Evolutionary conservation across 345 rosid species (phyloP).

Genomic region (Eucalyptus pauciflora): DNA sequence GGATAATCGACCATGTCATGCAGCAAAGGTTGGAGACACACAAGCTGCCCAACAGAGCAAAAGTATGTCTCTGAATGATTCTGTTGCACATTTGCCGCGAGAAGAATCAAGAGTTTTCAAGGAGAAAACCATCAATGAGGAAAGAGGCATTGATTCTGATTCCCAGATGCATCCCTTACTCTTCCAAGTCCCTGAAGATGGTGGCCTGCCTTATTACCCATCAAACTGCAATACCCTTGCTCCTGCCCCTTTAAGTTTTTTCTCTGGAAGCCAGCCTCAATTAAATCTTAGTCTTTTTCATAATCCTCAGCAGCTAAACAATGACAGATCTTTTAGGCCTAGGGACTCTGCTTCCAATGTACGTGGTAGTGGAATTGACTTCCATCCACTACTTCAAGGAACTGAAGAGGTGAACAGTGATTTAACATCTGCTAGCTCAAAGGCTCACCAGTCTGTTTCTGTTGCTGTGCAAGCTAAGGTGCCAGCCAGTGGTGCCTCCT

Average conservation of each 20-base stretch:
- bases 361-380: conserved; percentile 40
- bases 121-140: conserved; percentile 31
- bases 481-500: conserved; percentile 13
- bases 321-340: conserved; percentile 18
- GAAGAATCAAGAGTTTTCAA: conserved; percentile 28
- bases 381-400: conserved; percentile 88
- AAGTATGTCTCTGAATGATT: conserved; percentile 13
- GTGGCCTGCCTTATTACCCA: conserved; percentile 40
- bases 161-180: conserved; percentile 90
- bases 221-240: conserved; percentile 16
- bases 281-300: conserved; percentile 67
- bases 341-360: conserved; percentile 17
- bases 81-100: conserved; percentile 7
- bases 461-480: conserved; percentile 17
- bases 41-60: conserved; percentile 6
- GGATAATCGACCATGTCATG: neutral
- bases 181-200: conserved; percentile 61
- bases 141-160: conserved; percentile 31
- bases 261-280: conserved; percentile 70
- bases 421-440: conserved; percentile 7
- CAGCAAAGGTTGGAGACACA: conserved; percentile 1
- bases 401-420: conserved; percentile 24
- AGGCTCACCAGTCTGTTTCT: conserved; percentile 14
- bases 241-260: conserved; percentile 59
- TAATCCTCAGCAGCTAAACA: conserved; percentile 40